Percentiles rank a stretch among this genome's conserved stretches.
Conservation (phyloP, 1,284 basidiomycete species). For the Phellinidium pouzarii region DNA sequence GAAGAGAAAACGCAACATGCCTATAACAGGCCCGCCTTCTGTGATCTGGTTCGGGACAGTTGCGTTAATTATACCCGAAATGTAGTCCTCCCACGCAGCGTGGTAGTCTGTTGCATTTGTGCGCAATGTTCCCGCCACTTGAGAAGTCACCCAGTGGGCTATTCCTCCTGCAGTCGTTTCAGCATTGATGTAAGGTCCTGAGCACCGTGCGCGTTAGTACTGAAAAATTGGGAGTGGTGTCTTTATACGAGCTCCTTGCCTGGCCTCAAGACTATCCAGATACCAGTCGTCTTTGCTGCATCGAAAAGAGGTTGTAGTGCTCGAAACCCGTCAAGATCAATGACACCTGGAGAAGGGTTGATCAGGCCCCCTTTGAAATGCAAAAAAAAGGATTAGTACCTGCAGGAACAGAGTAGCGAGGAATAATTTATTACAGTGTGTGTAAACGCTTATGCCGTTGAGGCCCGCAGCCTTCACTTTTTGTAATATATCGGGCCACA, state of each 20-base stretch:
- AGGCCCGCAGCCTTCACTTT: conserved; percentile 79
- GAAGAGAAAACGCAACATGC: conserved; percentile 29
- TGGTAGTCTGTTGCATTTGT: conserved; percentile 65
- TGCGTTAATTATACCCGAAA: conserved; percentile 53
- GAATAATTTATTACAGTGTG: conserved; percentile 37
- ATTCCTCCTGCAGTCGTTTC: conserved; percentile 79
- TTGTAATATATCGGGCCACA: conserved; percentile 80
- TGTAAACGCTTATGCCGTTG: conserved; percentile 70
- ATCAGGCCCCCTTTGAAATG: conserved; percentile 42
- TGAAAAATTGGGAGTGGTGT: background rate
- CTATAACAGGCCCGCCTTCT: conserved; percentile 67
- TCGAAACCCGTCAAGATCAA: conserved; percentile 67
- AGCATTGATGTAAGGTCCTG: conserved; percentile 64
- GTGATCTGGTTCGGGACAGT: conserved; percentile 63
- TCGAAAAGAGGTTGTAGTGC: conserved; percentile 58
- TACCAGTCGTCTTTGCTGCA: conserved; percentile 36
- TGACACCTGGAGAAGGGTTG: conserved; percentile 66
- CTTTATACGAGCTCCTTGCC: conserved; percentile 23
- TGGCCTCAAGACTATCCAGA: conserved; percentile 42
- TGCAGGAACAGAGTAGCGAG: background rate
- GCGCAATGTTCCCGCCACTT: conserved; percentile 58
- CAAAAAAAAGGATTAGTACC: background rate
- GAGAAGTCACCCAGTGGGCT: conserved; percentile 69
- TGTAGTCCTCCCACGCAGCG: conserved; percentile 65
- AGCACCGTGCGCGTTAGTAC: background rate